Evolutionary conservation across 139 green algal genomes (phyloP).

Genomic region (Coelastrella sp.): DNA sequence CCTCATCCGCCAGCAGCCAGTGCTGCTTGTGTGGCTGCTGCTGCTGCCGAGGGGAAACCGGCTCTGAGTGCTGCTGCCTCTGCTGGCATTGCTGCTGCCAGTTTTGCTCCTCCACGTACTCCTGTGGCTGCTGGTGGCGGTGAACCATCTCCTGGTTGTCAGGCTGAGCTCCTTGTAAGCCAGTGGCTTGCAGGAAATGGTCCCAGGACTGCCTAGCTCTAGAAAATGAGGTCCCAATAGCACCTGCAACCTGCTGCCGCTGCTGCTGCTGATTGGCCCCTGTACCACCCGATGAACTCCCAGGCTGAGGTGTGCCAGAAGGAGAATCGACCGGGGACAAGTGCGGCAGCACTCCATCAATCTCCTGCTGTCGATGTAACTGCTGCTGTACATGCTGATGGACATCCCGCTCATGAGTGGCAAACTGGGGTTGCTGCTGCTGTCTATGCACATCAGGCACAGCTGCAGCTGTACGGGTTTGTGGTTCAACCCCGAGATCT

Average conservation of each 20-base stretch:
- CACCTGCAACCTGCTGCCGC: not conserved
- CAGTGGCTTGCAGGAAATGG: not conserved
- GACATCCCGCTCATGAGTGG: no score
- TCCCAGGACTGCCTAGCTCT: conserved; percentile 14
- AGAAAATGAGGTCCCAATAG: no score
- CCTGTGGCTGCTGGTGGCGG: no score
- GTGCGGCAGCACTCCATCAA: no score
- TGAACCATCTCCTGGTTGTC: not conserved
- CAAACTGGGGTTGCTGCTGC: not conserved
- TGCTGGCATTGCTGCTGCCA: conserved; percentile 15
- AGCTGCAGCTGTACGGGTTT: not conserved
- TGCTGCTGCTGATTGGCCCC: not conserved
- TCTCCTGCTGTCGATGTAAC: not conserved
- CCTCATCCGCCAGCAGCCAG: not conserved
- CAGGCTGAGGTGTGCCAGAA: no score
- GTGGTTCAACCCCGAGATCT: not conserved
- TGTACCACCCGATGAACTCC: no score
- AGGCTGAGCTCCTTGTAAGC: not conserved
- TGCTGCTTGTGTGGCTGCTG: conserved; percentile 16
- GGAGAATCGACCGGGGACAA: no score
- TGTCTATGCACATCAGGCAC: not conserved
- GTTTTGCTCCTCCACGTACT: not conserved
- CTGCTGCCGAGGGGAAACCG: not conserved
- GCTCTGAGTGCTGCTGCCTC: not conserved
- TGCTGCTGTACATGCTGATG: not conserved